Evolutionary conservation across 2,329 filamentous ascomycete genomes (phyloP).

Genomic region (Penicillium hordei): DNA sequence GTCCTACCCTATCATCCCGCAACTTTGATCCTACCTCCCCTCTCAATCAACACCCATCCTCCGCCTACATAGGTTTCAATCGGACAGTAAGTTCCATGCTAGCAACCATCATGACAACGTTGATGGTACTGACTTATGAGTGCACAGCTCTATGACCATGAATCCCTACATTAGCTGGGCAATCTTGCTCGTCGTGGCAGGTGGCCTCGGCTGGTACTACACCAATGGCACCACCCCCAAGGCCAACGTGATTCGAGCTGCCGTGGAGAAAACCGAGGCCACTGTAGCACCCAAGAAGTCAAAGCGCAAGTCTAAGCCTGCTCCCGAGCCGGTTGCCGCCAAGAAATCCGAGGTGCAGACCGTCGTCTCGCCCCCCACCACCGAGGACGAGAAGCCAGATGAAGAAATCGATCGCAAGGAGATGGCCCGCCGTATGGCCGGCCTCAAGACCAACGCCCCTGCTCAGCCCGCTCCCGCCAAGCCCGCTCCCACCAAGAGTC

Average conservation of each 20-base stretch:
- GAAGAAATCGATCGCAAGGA: slow-evolving; percentile 69
- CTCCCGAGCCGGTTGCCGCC: slow-evolving; percentile 29
- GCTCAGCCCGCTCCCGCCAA: slow-evolving; percentile 61
- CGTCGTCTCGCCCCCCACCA: slow-evolving; percentile 28
- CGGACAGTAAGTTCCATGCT: slow-evolving; percentile 11
- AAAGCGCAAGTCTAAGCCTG: slow-evolving; percentile 41
- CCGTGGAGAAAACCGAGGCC: slow-evolving; percentile 38
- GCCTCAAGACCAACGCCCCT: slow-evolving; percentile 53
- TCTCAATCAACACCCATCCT: not conserved
- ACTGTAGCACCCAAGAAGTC: slow-evolving; percentile 40
- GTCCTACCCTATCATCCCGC: not conserved
- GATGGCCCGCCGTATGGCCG: slow-evolving; percentile 72
- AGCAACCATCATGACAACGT: not conserved
- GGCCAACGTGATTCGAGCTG: slow-evolving; percentile 32
- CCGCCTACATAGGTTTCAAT: not conserved
- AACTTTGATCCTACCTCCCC: not conserved
- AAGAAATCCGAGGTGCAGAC: slow-evolving; percentile 35
- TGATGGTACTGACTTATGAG: slow-evolving; percentile 12
- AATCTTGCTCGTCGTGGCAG: slow-evolving; percentile 43
- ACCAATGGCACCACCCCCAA: slow-evolving; percentile 36
- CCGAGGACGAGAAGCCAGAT: slow-evolving; percentile 44
- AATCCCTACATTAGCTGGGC: slow-evolving; percentile 48
- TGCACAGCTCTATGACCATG: slow-evolving; percentile 35
- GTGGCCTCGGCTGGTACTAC: slow-evolving; percentile 46
- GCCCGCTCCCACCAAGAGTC: slow-evolving; percentile 40